These are phyloP conservation scores for Aspergillus conjunctus DNA, from an alignment of 495 filamentous ascomycete genomes.

Conservation along the genomic window DNA sequence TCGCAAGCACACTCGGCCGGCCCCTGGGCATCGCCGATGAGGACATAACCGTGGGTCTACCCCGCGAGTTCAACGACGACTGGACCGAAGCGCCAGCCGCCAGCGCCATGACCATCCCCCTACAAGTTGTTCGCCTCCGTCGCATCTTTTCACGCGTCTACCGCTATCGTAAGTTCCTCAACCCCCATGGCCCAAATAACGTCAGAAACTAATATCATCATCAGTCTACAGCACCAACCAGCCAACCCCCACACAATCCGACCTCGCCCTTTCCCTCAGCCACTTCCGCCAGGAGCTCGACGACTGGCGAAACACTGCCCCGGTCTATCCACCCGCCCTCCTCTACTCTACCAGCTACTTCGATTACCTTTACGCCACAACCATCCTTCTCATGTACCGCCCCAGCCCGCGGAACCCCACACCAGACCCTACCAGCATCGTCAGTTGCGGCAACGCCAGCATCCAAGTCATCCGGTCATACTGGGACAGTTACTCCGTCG, in stretches of 20 bases:
- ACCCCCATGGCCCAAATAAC: neutral
- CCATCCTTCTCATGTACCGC: conserved; percentile 53
- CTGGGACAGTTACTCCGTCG: conserved; percentile 50
- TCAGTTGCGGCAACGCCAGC: conserved; percentile 53
- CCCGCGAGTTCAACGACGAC: conserved; percentile 49
- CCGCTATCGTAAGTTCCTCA: conserved; percentile 41
- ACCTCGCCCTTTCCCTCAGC: conserved; percentile 37
- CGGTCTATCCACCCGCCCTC: conserved; percentile 42
- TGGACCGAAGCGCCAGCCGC: conserved; percentile 43
- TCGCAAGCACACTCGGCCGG: conserved; percentile 52
- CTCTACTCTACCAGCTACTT: conserved; percentile 53
- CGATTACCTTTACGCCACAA: conserved; percentile 56
- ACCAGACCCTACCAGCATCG: conserved; percentile 45
- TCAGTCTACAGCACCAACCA: conserved; percentile 48
- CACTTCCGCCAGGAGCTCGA: conserved; percentile 53
- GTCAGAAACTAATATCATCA: conserved; percentile 5
- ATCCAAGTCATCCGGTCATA: conserved; percentile 54
- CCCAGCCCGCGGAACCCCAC: conserved; percentile 51
- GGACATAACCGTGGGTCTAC: conserved; percentile 48
- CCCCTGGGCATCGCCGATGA: conserved; percentile 54
- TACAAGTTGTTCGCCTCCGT: conserved; percentile 51
- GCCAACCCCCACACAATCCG: conserved; percentile 37
- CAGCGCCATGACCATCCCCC: conserved; percentile 50
- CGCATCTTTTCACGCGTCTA: conserved; percentile 53
- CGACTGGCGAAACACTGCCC: conserved; percentile 45